phyloP scores from a whole-genome alignment of 164 flowering plant species.

The Euptelea pleiosperma region DNA sequence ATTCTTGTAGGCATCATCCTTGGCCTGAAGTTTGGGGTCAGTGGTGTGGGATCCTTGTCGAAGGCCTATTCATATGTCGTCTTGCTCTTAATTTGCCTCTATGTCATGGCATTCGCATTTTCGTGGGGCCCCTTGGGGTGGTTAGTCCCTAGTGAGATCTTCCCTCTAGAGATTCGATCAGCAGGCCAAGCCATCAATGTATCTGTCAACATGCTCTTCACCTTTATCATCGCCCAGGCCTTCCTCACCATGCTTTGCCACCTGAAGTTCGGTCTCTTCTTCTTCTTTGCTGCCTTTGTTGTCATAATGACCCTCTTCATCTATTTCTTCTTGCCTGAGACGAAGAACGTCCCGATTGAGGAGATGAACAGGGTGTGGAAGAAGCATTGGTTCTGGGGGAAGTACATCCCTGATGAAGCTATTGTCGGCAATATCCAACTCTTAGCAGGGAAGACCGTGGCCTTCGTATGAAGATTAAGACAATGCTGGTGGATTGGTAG shows the following conservation, averaged over 20 bases:
- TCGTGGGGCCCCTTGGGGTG: constrained; percentile 31
- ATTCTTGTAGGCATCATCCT: constrained; percentile 13
- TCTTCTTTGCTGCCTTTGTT: constrained; percentile 21
- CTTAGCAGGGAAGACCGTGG: not conserved
- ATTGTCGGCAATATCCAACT: not conserved
- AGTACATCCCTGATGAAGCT: constrained; percentile 16
- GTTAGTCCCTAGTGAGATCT: constrained; percentile 27
- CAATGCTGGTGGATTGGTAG: too few species aligned
- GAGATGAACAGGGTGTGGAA: constrained; percentile 23
- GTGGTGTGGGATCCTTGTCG: constrained; percentile 15
- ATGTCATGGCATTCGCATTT: constrained; percentile 25
- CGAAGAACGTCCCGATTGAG: constrained; percentile 23
- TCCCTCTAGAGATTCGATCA: constrained; percentile 24
- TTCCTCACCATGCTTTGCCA: constrained; percentile 24
- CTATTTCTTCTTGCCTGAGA: constrained; percentile 26
- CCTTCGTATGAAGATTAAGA: too few species aligned
- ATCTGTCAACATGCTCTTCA: constrained; percentile 22
- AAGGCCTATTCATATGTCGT: constrained; percentile 11
- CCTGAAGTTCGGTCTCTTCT: constrained; percentile 26
- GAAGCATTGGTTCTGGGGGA: constrained; percentile 27
- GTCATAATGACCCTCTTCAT: constrained; percentile 22
- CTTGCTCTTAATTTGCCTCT: constrained; percentile 19
- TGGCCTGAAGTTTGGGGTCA: constrained; percentile 18
- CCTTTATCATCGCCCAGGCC: constrained; percentile 23
- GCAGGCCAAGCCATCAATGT: constrained; percentile 28